Evolutionary conservation across 164 flowering plant genomes (phyloP).

Genomic region (Pachysandra terminalis): DNA sequence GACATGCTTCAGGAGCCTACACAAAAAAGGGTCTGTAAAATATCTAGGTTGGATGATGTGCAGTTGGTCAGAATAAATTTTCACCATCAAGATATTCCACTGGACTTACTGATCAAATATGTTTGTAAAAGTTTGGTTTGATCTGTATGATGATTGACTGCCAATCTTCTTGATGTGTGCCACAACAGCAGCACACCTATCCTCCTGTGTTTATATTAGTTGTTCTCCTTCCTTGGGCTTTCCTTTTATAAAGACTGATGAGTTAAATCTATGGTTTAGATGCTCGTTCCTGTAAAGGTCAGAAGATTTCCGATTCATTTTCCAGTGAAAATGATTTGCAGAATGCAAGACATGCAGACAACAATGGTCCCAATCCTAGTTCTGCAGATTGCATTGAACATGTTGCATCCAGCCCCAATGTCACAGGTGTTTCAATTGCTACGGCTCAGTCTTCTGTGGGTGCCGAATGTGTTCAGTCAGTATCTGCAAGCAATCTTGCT

Average conservation of each 20-base stretch:
- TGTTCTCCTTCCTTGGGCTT: background rate
- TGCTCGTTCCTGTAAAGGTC: slow-evolving; percentile 33
- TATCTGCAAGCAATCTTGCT: slow-evolving; percentile 43
- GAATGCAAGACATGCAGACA: slow-evolving; percentile 29
- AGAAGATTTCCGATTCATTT: slow-evolving; percentile 28
- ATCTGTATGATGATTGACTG: background rate
- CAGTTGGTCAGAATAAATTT: background rate
- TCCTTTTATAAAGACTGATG: slow-evolving; percentile 5
- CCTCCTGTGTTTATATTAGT: background rate
- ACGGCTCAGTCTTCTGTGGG: slow-evolving; percentile 56
- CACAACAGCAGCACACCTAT: background rate
- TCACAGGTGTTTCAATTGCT: slow-evolving; percentile 48
- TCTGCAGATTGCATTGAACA: slow-evolving; percentile 36
- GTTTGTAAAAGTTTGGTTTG: background rate
- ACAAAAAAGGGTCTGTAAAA: background rate
- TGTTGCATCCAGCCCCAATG: slow-evolving; percentile 51
- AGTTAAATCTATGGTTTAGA: slow-evolving; percentile 21
- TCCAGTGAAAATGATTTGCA: slow-evolving; percentile 33
- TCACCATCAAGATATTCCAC: too few relatives aligned
- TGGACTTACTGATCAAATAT: background rate
- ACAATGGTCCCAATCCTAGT: slow-evolving; percentile 20
- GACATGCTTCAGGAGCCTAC: background rate
- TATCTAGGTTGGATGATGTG: background rate
- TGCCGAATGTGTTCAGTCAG: slow-evolving; percentile 54
- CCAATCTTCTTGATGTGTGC: background rate